Percentiles rank a stretch among this genome's conserved stretches.
These are phyloP conservation scores for Punctularia strigosozonata DNA, from an alignment of 768 basidiomycete genomes.

Conservation along the genomic window DNA sequence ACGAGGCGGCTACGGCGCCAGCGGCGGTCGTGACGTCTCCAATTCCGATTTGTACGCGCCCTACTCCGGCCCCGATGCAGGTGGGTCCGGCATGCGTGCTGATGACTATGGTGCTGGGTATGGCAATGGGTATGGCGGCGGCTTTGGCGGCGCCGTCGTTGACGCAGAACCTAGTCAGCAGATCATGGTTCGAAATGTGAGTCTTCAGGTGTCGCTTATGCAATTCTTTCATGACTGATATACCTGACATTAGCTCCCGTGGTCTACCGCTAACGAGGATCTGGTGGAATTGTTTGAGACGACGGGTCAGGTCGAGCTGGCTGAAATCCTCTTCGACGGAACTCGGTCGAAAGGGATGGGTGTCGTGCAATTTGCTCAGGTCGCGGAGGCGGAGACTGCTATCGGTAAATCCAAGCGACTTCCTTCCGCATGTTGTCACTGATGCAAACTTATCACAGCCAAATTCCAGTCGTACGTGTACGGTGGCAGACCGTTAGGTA, in stretches of 20 bases:
- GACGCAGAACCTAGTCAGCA: slow-evolving; percentile 87
- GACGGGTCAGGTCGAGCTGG: slow-evolving; percentile 87
- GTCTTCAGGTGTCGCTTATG: slow-evolving; percentile 21
- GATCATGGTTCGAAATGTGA: slow-evolving; percentile 96
- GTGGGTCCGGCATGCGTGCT: slow-evolving; percentile 25
- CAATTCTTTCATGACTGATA: slow-evolving; percentile 3
- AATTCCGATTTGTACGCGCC: slow-evolving; percentile 87
- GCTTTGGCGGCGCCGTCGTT: slow-evolving; percentile 24
- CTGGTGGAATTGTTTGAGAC: slow-evolving; percentile 97
- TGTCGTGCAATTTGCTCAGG: slow-evolving; percentile 87
- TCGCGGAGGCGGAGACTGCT: slow-evolving; percentile 86
- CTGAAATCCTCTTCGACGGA: slow-evolving; percentile 91
- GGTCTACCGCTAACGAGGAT: slow-evolving; percentile 99
- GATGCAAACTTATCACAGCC: slow-evolving; percentile 26
- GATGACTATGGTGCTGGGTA: slow-evolving; percentile 25
- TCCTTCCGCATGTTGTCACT: slow-evolving; percentile 1
- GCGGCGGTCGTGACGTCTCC: slow-evolving; percentile 61
- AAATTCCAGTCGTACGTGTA: slow-evolving; percentile 97
- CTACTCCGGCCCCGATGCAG: slow-evolving; percentile 81
- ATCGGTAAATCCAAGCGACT: slow-evolving; percentile 42
- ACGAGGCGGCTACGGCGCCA: slow-evolving; percentile 32
- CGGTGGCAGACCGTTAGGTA: slow-evolving; percentile 79
- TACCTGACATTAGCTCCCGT: slow-evolving; percentile 65
- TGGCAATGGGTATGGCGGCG: slow-evolving; percentile 25
- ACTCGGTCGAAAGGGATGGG: slow-evolving; percentile 90